Conservation (phyloP, 2,329 filamentous ascomycete genomes). For the Curvularia sp. region DNA sequence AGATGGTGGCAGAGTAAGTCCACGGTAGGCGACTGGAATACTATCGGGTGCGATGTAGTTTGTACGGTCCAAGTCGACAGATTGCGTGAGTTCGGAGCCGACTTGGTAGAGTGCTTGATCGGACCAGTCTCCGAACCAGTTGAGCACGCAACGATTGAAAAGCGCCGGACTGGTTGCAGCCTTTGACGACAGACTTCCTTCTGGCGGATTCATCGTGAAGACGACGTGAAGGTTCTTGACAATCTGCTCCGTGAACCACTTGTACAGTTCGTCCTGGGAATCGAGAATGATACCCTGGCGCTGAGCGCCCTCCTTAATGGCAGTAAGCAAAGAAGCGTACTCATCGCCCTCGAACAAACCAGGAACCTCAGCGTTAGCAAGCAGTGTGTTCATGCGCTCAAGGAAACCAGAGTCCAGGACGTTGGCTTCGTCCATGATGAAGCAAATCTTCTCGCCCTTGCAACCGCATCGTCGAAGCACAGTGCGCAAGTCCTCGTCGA, state of each 20-base stretch:
- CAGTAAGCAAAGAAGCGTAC: slow-evolving; percentile 97
- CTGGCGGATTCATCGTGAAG: slow-evolving; percentile 99
- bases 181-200: slow-evolving; percentile 92
- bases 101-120: slow-evolving; percentile 99
- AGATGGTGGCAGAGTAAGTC: slow-evolving; percentile 80
- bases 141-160: slow-evolving; percentile 99
- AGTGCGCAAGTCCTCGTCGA: slow-evolving; percentile 94
- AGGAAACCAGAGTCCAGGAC: slow-evolving; percentile 98
- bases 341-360: slow-evolving; percentile 99
- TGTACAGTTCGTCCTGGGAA: slow-evolving; percentile 99
- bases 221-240: slow-evolving; percentile 99
- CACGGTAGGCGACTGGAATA: slow-evolving; percentile 90
- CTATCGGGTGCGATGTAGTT: slow-evolving; percentile 88
- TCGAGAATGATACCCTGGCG: slow-evolving; percentile 93
- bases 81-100: slow-evolving; percentile 90
- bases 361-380: slow-evolving; percentile 98
- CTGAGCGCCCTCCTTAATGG: slow-evolving; percentile 97
- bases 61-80: slow-evolving; percentile 90
- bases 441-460: slow-evolving; percentile 99
- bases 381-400: slow-evolving; percentile 97
- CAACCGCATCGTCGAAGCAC: slow-evolving; percentile 93
- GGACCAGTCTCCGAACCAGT: slow-evolving; percentile 99
- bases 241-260: slow-evolving; percentile 99
- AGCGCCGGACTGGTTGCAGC: slow-evolving; percentile 96
- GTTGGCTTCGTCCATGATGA: slow-evolving; percentile 99